These are phyloP conservation scores for Gyromitra esculenta DNA, from an alignment of 2,329 filamentous ascomycete genomes.

Conservation along the genomic window DNA sequence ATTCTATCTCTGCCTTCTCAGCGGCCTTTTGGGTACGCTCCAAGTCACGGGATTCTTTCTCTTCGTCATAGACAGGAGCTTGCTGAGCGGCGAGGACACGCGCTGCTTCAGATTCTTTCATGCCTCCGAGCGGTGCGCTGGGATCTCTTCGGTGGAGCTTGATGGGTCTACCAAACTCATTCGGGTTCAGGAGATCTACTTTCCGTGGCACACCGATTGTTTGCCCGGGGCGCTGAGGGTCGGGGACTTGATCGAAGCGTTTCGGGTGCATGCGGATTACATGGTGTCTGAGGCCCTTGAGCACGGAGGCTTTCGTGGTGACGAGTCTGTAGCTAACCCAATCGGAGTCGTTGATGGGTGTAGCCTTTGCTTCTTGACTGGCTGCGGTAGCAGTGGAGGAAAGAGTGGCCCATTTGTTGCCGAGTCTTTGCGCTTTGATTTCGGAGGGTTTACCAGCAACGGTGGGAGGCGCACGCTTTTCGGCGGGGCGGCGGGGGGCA, in stretches of 20 bases:
- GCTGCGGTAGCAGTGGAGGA: neutral
- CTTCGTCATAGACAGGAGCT: slow-evolving; percentile 62
- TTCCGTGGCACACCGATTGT: slow-evolving; percentile 53
- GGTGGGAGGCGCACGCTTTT: neutral
- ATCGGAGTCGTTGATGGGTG: slow-evolving; percentile 20
- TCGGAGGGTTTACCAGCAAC: neutral
- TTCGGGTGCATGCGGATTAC: slow-evolving; percentile 81
- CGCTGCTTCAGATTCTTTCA: slow-evolving; percentile 66
- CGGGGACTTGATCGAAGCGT: slow-evolving; percentile 63
- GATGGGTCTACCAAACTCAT: slow-evolving; percentile 86
- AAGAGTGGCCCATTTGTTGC: neutral
- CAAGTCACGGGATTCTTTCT: slow-evolving; percentile 66
- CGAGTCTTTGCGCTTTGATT: neutral
- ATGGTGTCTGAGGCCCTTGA: slow-evolving; percentile 84
- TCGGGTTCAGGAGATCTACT: slow-evolving; percentile 77
- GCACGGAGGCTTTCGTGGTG: slow-evolving; percentile 81
- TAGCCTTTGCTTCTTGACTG: neutral
- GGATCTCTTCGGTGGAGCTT: slow-evolving; percentile 89
- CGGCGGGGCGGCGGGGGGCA: neutral
- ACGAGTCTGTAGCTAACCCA: slow-evolving; percentile 73
- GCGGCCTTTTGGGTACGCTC: slow-evolving; percentile 66
- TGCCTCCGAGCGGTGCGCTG: slow-evolving; percentile 71
- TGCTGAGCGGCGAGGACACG: slow-evolving; percentile 60
- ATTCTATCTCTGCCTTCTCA: slow-evolving; percentile 71
- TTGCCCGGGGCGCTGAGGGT: slow-evolving; percentile 73